Conservation (phyloP, 176 grass and related monocot species). For the Musa beccarii region DNA sequence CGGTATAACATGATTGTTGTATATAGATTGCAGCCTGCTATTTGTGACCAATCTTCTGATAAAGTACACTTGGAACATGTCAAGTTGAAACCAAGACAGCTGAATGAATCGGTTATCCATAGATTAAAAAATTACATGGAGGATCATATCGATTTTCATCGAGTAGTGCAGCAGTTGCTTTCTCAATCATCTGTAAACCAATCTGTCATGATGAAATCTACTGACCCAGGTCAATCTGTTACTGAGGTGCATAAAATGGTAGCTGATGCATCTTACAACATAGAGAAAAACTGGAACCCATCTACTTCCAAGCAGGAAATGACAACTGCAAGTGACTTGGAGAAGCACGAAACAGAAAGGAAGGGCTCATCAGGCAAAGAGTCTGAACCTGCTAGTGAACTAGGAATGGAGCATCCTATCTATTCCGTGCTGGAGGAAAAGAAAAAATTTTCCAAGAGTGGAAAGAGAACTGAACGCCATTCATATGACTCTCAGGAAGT, state of each 20-base stretch:
- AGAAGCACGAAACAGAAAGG: neutral
- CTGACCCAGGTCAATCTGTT: constrained; percentile 30
- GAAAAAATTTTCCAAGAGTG: constrained; percentile 9
- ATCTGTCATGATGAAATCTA: constrained; percentile 31
- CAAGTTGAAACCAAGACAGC: constrained; percentile 41
- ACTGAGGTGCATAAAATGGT: constrained; percentile 47
- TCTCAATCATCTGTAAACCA: constrained; percentile 19
- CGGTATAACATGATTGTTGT: constrained; percentile 2
- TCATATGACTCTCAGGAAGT: constrained; percentile 22
- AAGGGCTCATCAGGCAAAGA: neutral
- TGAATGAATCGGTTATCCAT: constrained; percentile 34
- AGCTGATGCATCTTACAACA: constrained; percentile 32
- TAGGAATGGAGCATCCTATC: neutral
- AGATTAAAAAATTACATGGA: constrained; percentile 35
- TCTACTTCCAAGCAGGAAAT: neutral
- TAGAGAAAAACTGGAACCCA: neutral
- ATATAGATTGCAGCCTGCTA: constrained; percentile 31
- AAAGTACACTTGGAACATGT: constrained; percentile 19
- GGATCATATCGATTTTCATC: constrained; percentile 37
- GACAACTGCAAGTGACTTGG: neutral
- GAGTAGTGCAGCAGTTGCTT: constrained; percentile 29
- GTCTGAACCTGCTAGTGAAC: neutral
- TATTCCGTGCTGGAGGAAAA: constrained; percentile 1
- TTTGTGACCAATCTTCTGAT: constrained; percentile 25
- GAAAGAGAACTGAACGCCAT: neutral